phyloP scores from a whole-genome alignment of 2,329 filamentous ascomycete species.

The Rosellinia necatrix region DNA sequence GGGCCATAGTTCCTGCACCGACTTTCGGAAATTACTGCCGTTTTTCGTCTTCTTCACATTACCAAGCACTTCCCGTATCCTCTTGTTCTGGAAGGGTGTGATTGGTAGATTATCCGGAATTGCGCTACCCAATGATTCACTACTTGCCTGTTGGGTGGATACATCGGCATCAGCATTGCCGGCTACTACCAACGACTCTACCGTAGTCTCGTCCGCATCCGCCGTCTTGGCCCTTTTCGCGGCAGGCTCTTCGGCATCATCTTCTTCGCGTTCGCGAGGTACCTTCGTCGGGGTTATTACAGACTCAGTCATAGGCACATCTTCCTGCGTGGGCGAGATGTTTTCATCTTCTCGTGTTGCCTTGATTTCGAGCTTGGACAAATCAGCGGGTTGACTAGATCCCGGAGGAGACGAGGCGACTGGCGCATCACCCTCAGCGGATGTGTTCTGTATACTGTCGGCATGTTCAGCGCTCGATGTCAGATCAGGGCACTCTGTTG shows the following conservation, averaged over 20 bases:
- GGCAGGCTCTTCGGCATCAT: slow-evolving; percentile 66
- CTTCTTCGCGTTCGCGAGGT: slow-evolving; percentile 78
- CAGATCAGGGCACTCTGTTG: slow-evolving; percentile 30
- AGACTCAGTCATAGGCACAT: slow-evolving; percentile 35
- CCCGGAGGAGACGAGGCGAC: slow-evolving; percentile 39
- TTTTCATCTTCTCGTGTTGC: slow-evolving; percentile 31
- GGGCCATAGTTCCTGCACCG: slow-evolving; percentile 78
- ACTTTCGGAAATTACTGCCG: slow-evolving; percentile 73
- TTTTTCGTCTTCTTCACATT: slow-evolving; percentile 86
- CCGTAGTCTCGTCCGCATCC: slow-evolving; percentile 42
- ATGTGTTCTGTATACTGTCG: slow-evolving; percentile 33
- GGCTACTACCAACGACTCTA: slow-evolving; percentile 36
- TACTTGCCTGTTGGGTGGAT: slow-evolving; percentile 34
- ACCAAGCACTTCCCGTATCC: slow-evolving; percentile 64
- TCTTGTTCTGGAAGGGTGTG: slow-evolving; percentile 39
- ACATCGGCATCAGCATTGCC: slow-evolving; percentile 19
- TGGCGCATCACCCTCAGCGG: slow-evolving; percentile 30
- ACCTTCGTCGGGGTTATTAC: slow-evolving; percentile 54
- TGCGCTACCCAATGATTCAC: slow-evolving; percentile 34
- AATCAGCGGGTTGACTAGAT: slow-evolving; percentile 39
- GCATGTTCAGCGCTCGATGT: slow-evolving; percentile 31
- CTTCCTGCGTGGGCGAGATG: slow-evolving; percentile 30
- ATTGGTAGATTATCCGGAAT: slow-evolving; percentile 55
- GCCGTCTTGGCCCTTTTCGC: slow-evolving; percentile 83
- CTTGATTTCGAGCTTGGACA: slow-evolving; percentile 42